These are phyloP conservation scores for Aureobasidium subglaciale DNA, from an alignment of 2,329 filamentous ascomycete genomes.

Conservation along the genomic window DNA sequence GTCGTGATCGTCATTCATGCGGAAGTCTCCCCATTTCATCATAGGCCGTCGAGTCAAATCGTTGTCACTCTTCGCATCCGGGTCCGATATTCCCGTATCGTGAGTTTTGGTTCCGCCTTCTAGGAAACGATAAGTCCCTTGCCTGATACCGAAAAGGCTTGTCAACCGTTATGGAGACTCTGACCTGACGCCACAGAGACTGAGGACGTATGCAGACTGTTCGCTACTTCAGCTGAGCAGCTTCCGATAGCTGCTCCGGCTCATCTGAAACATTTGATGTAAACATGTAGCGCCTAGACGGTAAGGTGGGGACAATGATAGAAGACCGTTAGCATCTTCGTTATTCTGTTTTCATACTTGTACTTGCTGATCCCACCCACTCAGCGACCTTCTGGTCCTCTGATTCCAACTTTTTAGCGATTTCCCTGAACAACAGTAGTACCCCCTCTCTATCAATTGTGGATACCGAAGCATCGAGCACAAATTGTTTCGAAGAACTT, in stretches of 20 bases:
- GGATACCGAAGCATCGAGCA: no score
- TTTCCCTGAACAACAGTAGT: neutral
- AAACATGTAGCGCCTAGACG: neutral
- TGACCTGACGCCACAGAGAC: neutral
- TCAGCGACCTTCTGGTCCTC: neutral
- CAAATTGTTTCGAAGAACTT: no score
- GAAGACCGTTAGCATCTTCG: slow-evolving; percentile 9
- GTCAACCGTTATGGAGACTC: neutral
- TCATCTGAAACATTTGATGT: slow-evolving; percentile 10
- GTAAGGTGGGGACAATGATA: neutral
- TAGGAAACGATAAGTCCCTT: neutral
- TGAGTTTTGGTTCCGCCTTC: neutral
- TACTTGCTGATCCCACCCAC: neutral
- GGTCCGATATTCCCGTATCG: neutral
- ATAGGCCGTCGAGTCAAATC: neutral
- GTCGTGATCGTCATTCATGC: neutral
- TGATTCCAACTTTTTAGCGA: neutral
- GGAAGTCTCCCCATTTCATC: neutral
- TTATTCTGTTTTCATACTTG: slow-evolving; percentile 3
- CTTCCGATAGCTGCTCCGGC: neutral
- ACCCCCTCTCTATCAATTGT: neutral
- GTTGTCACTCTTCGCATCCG: neutral
- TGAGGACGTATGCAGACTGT: neutral
- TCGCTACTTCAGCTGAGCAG: neutral
- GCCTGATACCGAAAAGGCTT: slow-evolving; percentile 1